A percentile compares a stretch with the other conserved stretches of the same genome.
Evolutionary conservation across 257 asterid genomes (phyloP).

Genomic region (Salvia hispanica): DNA sequence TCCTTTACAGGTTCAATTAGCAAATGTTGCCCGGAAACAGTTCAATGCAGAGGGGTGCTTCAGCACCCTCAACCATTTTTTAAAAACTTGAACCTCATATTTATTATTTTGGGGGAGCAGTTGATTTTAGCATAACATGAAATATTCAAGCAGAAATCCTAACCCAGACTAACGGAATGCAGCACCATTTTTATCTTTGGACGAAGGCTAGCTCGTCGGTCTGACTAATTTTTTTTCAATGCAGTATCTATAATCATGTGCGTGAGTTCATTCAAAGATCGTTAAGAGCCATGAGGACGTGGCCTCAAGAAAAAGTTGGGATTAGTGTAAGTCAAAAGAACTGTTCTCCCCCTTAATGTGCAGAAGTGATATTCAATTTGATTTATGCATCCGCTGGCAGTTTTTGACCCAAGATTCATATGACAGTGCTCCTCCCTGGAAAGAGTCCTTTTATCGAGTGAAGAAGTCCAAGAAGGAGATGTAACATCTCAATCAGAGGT

Average conservation of each 20-base stretch:
- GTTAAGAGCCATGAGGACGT: conserved; percentile 26
- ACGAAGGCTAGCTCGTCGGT: neutral
- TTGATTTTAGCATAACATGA: too few relatives aligned
- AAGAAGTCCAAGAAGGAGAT: conserved; percentile 18
- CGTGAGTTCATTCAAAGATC: conserved; percentile 40
- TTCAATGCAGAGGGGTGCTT: too few relatives aligned
- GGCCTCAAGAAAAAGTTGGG: conserved; percentile 19
- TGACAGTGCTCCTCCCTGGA: neutral
- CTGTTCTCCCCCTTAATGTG: neutral
- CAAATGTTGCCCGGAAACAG: too few relatives aligned
- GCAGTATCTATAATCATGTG: conserved; percentile 49
- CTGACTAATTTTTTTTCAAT: conserved; percentile 20
- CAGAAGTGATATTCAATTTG: neutral
- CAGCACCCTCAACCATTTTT: too few relatives aligned
- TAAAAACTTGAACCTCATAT: too few relatives aligned
- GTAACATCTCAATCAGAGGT: conserved; percentile 25
- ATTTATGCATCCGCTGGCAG: conserved; percentile 10
- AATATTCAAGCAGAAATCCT: neutral
- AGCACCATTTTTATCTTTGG: neutral
- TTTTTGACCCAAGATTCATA: neutral
- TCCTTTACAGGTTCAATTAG: too few relatives aligned
- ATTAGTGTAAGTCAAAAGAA: conserved; percentile 30
- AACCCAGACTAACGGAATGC: neutral
- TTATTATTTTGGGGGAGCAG: too few relatives aligned
- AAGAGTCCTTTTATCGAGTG: conserved; percentile 18